Evolutionary conservation across 768 basidiomycete species (phyloP), one percentile per base, ranked within the genome.

Genomic region (Amanita inopinata): DNA sequence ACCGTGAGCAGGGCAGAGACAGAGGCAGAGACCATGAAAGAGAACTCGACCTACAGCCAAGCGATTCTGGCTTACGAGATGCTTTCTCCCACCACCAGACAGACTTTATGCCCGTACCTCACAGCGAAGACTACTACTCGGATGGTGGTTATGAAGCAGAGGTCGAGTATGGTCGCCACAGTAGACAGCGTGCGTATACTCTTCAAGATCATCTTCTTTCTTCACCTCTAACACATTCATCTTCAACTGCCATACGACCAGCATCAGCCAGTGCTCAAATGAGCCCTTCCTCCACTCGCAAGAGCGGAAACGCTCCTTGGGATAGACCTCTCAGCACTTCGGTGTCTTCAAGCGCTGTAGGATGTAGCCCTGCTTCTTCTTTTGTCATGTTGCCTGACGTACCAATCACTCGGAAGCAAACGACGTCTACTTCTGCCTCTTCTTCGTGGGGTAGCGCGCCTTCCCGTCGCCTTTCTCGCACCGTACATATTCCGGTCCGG

Each of bases 131-230:
- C 49, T 80, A 78, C 51, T 74, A 73, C 57, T 86, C 82, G 20
- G 87, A 90, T 61, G 79, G 84, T 51, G 84, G 85, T 25, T 87
- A 86, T 60, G 88, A 90, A 48, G 77, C 74, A 5, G 89, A 92
- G 62, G 61, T 70, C 33, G 81, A 83, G 55, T 72, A 62, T 55
- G 69, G 67, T 55, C 73, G 73, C 42, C 79, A 81, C 55, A 76
- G 70, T 59, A 80, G 83, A 61, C 82, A 87, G 57, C 80, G 80
- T 86, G 72, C 73, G 80, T 83, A 66, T 62, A 66, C 62, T 49
- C 67, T 71, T 52, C 65, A 67, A 54, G 61, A 61, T 49, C 47
- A 52, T 6, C 15, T 14, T 35, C 15, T 20, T 58, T 67, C n/a
- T n/a, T n/a, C n/a, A n/a, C n/a, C n/a, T n/a, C n/a, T 79, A 55